Percentiles rank a stretch among this genome's conserved stretches.
These are phyloP conservation scores for Penicillium freii DNA, from an alignment of 2,329 filamentous ascomycete species.

Conservation along the genomic window DNA sequence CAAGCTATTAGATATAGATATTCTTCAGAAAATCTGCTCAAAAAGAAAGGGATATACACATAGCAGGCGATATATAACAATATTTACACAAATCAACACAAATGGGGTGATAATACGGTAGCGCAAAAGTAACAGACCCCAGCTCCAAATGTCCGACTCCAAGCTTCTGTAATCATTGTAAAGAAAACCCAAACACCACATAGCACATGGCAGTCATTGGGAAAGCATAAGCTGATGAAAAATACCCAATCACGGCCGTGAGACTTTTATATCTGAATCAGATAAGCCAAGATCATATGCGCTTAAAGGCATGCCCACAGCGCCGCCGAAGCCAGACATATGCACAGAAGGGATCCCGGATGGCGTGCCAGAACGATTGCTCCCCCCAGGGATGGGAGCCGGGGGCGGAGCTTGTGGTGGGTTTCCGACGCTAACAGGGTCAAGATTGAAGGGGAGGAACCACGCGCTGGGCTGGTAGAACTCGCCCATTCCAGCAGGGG, in stretches of 20 bases:
- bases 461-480: slow-evolving; percentile 63
- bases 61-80: neutral
- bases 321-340: slow-evolving; percentile 23
- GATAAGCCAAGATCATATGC: slow-evolving; percentile 30
- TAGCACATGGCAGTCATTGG: slow-evolving; percentile 15
- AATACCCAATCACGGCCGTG: slow-evolving; percentile 11
- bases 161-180: slow-evolving; percentile 6
- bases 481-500: slow-evolving; percentile 37
- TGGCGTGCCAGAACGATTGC: slow-evolving; percentile 1
- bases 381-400: slow-evolving; percentile 12
- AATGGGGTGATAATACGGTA: neutral
- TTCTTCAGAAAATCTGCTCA: neutral
- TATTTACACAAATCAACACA: slow-evolving; percentile 4
- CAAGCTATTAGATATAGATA: neutral
- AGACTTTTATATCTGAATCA: slow-evolving; percentile 19
- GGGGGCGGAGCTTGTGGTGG: slow-evolving; percentile 10
- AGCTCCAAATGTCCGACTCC: slow-evolving; percentile 2
- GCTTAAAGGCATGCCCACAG: slow-evolving; percentile 25
- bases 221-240: neutral
- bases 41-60: slow-evolving; percentile 1
- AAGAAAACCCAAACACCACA: slow-evolving; percentile 14
- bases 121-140: slow-evolving; percentile 5
- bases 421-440: slow-evolving; percentile 51
- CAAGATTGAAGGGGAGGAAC: slow-evolving; percentile 92
- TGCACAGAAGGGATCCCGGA: slow-evolving; percentile 8